Conservation (phyloP, 768 basidiomycete species). For the Boletus eberwhitei region DNA sequence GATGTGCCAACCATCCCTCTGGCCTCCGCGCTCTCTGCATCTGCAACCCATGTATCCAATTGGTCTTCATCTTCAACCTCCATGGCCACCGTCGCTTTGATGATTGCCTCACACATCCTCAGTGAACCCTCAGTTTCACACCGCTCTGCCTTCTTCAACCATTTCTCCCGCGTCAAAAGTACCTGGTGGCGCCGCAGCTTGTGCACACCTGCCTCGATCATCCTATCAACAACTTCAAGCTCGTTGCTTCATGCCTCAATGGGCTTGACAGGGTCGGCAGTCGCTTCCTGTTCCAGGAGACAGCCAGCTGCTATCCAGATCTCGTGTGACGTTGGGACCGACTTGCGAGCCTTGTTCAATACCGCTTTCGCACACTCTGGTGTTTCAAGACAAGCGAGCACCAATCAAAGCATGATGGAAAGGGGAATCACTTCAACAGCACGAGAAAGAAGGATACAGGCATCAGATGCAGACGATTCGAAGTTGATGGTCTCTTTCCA, state of each 20-base stretch:
- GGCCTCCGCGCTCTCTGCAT: slow-evolving; percentile 79
- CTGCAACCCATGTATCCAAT: slow-evolving; percentile 84
- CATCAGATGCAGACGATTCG: slow-evolving; percentile 84
- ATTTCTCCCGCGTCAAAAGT: slow-evolving; percentile 83
- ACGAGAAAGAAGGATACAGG: slow-evolving; percentile 85
- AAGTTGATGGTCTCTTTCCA: slow-evolving; percentile 99
- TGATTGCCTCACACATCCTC: slow-evolving; percentile 88
- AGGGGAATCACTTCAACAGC: slow-evolving; percentile 97
- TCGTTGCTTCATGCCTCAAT: slow-evolving; percentile 57
- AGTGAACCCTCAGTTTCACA: slow-evolving; percentile 85
- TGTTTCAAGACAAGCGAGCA: slow-evolving; percentile 93
- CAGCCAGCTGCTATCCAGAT: slow-evolving; percentile 99
- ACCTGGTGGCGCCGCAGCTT: slow-evolving; percentile 82
- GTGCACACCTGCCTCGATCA: slow-evolving; percentile 83
- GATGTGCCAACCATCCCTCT: slow-evolving; percentile 79
- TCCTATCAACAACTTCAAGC: slow-evolving; percentile 75
- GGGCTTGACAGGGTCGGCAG: slow-evolving; percentile 42
- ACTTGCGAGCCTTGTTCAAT: slow-evolving; percentile 91
- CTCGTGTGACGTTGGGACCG: slow-evolving; percentile 93
- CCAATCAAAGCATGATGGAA: slow-evolving; percentile 96
- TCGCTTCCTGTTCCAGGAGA: slow-evolving; percentile 82
- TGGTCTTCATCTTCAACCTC: slow-evolving; percentile 95
- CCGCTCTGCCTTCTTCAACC: slow-evolving; percentile 92
- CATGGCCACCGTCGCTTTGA: slow-evolving; percentile 91
- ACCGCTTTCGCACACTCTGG: slow-evolving; percentile 90